Percentiles rank a stretch among this genome's conserved stretches.
Evolutionary conservation across 768 basidiomycete species (phyloP).

Genomic region (Boletales sp.): DNA sequence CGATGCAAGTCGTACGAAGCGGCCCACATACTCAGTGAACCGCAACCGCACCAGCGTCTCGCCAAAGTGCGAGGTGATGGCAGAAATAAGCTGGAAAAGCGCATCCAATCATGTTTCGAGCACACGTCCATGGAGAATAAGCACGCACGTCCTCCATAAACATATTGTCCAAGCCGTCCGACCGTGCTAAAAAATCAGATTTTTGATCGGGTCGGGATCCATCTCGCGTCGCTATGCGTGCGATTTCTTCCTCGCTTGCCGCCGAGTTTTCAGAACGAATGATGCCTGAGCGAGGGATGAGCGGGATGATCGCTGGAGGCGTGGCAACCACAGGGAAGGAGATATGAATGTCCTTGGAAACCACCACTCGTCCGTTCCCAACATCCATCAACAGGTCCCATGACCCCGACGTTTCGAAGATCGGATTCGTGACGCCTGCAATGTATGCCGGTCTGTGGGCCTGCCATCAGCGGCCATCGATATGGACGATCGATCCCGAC

Average conservation of each 20-base stretch:
- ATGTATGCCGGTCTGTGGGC: slow-evolving; percentile 78
- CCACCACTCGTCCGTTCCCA: slow-evolving; percentile 78
- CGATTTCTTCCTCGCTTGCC: slow-evolving; percentile 69
- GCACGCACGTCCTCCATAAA: slow-evolving; percentile 90
- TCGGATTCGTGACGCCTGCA: slow-evolving; percentile 96
- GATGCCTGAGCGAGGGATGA: slow-evolving; percentile 55
- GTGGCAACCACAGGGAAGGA: slow-evolving; percentile 47
- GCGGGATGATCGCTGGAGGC: slow-evolving; percentile 40
- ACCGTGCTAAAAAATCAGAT: slow-evolving; percentile 51
- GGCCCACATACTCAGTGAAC: slow-evolving; percentile 83
- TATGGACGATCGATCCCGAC: slow-evolving; percentile 24
- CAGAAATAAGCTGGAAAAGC: slow-evolving; percentile 57
- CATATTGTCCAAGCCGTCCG: slow-evolving; percentile 68
- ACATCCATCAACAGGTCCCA: slow-evolving; percentile 97
- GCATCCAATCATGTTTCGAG: not conserved
- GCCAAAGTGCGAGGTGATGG: slow-evolving; percentile 90
- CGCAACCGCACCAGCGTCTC: slow-evolving; percentile 84
- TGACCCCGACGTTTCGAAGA: slow-evolving; percentile 79
- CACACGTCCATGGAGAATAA: not conserved
- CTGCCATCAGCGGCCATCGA: slow-evolving; percentile 4
- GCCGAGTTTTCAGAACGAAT: slow-evolving; percentile 62
- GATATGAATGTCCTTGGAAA: slow-evolving; percentile 78
- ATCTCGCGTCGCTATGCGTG: slow-evolving; percentile 43
- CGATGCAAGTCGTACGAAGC: slow-evolving; percentile 87
- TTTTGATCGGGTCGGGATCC: slow-evolving; percentile 53